Evolutionary conservation across 2,329 filamentous ascomycete genomes (phyloP).

Genomic region (Dactylella cylindrospora): DNA sequence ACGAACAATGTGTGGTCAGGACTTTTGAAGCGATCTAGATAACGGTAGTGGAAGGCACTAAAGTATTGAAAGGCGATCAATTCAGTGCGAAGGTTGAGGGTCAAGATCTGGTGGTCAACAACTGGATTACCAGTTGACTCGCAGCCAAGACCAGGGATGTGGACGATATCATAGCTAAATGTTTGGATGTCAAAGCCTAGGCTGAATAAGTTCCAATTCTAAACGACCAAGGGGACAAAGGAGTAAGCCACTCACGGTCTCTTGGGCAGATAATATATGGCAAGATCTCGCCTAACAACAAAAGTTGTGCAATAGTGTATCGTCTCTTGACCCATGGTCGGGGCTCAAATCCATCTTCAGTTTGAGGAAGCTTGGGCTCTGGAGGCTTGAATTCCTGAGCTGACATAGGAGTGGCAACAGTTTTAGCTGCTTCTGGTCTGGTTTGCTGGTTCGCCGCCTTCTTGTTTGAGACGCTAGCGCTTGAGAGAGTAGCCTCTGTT

Average conservation of each 20-base stretch:
- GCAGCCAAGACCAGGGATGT: constrained; percentile 38
- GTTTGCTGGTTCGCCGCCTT: too few relatives aligned
- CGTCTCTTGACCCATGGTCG: constrained; percentile 37
- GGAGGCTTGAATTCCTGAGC: too few relatives aligned
- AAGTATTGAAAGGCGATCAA: constrained; percentile 40
- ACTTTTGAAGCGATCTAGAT: constrained; percentile 40
- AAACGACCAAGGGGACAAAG: neutral
- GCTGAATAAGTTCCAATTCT: neutral
- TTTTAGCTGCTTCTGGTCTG: neutral
- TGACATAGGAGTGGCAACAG: constrained; percentile 16
- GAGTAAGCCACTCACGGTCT: constrained; percentile 20
- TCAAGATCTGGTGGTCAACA: constrained; percentile 38
- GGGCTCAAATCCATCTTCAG: constrained; percentile 33
- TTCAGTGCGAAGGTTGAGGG: constrained; percentile 37
- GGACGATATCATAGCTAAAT: constrained; percentile 36
- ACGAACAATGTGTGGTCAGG: constrained; percentile 30
- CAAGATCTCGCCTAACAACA: constrained; percentile 36
- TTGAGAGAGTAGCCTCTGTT: neutral
- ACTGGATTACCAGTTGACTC: constrained; percentile 36
- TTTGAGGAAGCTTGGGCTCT: constrained; percentile 26
- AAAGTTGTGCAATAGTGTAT: constrained; percentile 38
- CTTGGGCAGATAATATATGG: constrained; percentile 35
- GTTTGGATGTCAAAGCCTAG: constrained; percentile 32
- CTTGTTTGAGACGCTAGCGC: neutral
- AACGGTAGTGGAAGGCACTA: constrained; percentile 31